A percentile compares a stretch with the other conserved stretches of the same genome.
These are phyloP conservation scores for Mycosphaerella sp. DNA, from an alignment of 2,329 filamentous ascomycete genomes.

Conservation along the genomic window DNA sequence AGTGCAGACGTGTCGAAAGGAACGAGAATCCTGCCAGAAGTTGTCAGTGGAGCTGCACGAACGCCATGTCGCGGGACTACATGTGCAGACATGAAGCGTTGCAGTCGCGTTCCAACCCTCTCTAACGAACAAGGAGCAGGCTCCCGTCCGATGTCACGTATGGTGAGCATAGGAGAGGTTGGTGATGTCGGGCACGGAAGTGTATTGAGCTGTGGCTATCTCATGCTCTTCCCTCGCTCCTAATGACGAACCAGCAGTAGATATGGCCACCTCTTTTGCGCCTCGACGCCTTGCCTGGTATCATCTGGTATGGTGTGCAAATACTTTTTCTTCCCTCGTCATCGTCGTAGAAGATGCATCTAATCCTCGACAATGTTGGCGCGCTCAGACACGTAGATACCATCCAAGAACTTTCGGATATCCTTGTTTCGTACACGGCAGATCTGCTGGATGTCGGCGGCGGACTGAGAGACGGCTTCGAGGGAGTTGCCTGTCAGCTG, in stretches of 20 bases:
- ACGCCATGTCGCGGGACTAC: neutral
- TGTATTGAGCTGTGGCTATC: slow-evolving; percentile 7
- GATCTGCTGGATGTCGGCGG: slow-evolving; percentile 99
- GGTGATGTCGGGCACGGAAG: slow-evolving; percentile 1
- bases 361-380: slow-evolving; percentile 63
- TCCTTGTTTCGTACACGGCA: slow-evolving; percentile 99
- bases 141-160: slow-evolving; percentile 12
- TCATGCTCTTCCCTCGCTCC: slow-evolving; percentile 1
- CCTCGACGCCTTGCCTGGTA: slow-evolving; percentile 11
- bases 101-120: slow-evolving; percentile 7
- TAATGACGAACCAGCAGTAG: slow-evolving; percentile 2
- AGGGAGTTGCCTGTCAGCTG: slow-evolving; percentile 88
- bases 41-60: neutral
- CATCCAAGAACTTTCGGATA: slow-evolving; percentile 99
- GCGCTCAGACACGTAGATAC: slow-evolving; percentile 99
- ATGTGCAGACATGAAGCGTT: neutral
- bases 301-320: slow-evolving; percentile 8
- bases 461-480: slow-evolving; percentile 95
- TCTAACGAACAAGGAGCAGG: slow-evolving; percentile 12
- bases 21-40: neutral
- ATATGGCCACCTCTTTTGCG: slow-evolving; percentile 1
- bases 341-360: neutral
- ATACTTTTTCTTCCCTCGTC: neutral
- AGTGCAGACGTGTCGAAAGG: too few relatives aligned
- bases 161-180: slow-evolving; percentile 10